These are phyloP conservation scores for Blastomyces gilchristii DNA, from an alignment of 2,329 filamentous ascomycete species.

Conservation along the genomic window DNA sequence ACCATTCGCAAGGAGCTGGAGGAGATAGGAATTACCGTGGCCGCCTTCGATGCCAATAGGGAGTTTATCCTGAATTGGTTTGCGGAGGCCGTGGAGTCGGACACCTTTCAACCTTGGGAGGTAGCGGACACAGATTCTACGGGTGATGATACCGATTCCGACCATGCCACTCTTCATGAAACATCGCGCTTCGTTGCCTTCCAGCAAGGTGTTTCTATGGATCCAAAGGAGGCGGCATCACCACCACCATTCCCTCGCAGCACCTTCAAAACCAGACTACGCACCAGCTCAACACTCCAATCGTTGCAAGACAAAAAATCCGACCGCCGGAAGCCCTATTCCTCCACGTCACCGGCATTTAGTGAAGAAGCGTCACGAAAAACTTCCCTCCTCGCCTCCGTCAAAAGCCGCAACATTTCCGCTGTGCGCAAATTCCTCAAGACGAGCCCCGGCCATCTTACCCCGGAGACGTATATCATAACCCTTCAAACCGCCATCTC, in stretches of 20 bases:
- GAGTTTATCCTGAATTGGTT: slow-evolving; percentile 3
- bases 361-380: neutral
- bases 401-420: neutral
- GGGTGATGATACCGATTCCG: neutral
- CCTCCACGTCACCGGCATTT: neutral
- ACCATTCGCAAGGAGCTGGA: neutral
- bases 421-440: neutral
- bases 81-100: neutral
- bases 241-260: neutral
- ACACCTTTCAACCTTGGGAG: neutral
- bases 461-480: neutral
- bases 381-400: neutral
- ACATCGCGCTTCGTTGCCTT: neutral
- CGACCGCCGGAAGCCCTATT: neutral
- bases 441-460: neutral
- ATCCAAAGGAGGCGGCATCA: neutral
- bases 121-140: neutral
- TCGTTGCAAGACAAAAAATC: neutral
- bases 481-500: slow-evolving; percentile 1
- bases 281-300: neutral
- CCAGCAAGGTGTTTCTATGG: neutral
- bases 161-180: neutral
- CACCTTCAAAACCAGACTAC: neutral
- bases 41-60: neutral
- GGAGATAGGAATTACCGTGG: slow-evolving; percentile 1